Base-by-base conservation (phyloP, 306 rosid genomes). In the Calophaca sinica region DNA sequence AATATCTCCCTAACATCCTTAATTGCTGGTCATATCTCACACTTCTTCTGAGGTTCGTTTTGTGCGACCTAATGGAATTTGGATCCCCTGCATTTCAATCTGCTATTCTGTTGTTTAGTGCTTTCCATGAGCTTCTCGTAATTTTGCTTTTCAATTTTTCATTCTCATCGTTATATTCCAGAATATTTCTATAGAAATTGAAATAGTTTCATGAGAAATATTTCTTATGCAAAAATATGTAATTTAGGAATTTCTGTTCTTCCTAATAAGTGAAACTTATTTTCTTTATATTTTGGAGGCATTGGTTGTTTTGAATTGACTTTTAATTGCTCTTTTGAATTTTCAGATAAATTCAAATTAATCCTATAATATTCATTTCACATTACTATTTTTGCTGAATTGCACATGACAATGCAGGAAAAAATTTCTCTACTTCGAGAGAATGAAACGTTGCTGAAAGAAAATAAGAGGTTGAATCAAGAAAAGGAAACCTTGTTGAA, bases 391-490 rank as follows among this genome's bases (percentile, higher is more conserved):
- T 69, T 39, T 67, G 39, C 83, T 78, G 67, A 67, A 73, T 69
- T 28, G 32, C 11, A 11, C 70, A 70, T 63, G 79, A 80, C 71
- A 62, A 66, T 84, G 71, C 93, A 94, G 99, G 99, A 92, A 84
- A 94, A 92, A 81, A 28, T 92, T 78, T 81, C 93, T 58, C 81
- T 91, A 78, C 80, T 88, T 68, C 83, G 79, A 54, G 92, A 83
- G 79, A 94, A 85, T 51, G 94, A 87, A 68, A 82, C 78, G 1
- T 82, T 94, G 69, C 76, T 55, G 60, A 87, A 94, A 81, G 87
- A 63, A 75, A 94, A 85, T 69, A 79, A 82, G 85, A 76, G 58
- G 76, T 78, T 94, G 50, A 81, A 73, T 80, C 86, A 84, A 79
- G 99, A 94, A 85, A 94, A 79, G 36, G 84, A 79, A 68, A 31